Evolutionary conservation across 345 rosid genomes (phyloP).

Genomic region (Euphorbia pulcherrima): DNA sequence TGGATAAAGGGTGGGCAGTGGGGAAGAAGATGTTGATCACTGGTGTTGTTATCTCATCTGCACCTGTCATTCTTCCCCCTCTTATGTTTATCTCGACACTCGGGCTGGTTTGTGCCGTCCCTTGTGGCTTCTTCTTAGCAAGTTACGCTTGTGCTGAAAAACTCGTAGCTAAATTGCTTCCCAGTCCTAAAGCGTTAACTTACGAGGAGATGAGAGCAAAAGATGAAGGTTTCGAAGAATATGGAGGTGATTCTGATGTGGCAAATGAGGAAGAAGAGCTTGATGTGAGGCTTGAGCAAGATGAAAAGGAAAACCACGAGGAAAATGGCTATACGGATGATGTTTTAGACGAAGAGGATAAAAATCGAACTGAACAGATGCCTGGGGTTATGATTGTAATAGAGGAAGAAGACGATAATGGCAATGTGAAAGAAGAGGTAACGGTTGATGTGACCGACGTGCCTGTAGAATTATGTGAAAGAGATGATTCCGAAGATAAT

Average conservation of each 20-base stretch:
- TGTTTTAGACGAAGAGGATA: conserved; percentile 11
- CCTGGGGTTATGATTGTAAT: conserved; percentile 6
- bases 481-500: conserved; percentile 22
- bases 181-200: conserved; percentile 25
- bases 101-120: conserved; percentile 54
- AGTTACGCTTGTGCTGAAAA: conserved; percentile 64
- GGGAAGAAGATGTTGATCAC: conserved; percentile 58
- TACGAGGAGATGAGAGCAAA: background rate
- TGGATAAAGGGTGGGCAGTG: conserved; percentile 39
- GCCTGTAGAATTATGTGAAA: conserved; percentile 18
- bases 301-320: conserved; percentile 1
- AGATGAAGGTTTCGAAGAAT: background rate
- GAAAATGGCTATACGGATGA: conserved; percentile 10
- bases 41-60: conserved; percentile 48
- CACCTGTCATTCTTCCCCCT: conserved; percentile 63
- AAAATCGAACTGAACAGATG: background rate
- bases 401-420: conserved; percentile 19
- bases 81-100: conserved; percentile 50
- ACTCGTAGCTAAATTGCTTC: conserved; percentile 67
- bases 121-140: conserved; percentile 57
- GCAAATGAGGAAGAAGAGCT: conserved; percentile 15
- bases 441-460: conserved; percentile 20
- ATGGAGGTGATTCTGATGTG: background rate
- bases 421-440: background rate
- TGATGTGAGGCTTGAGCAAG: conserved; percentile 26